Conservation (phyloP, 179 eudicot species). For the Gypsophila paniculata region DNA sequence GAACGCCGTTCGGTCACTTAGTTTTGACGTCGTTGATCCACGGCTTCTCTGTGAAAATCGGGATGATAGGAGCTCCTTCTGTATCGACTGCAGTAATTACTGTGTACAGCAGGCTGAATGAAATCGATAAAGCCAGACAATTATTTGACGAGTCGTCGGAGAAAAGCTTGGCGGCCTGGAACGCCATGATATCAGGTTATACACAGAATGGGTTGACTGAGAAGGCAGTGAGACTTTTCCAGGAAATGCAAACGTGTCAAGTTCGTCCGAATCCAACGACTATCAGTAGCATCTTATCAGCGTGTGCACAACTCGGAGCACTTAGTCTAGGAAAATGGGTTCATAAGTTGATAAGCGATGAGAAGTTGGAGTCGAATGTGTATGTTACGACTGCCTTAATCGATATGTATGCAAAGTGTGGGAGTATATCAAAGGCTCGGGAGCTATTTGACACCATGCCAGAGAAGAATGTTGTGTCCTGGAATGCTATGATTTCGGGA, state of each 20-base stretch:
- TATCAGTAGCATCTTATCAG: slow-evolving; percentile 75
- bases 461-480: slow-evolving; percentile 72
- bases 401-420: slow-evolving; percentile 96
- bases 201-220: slow-evolving; percentile 74
- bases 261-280: slow-evolving; percentile 71
- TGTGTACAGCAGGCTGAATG: slow-evolving; percentile 63
- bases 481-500: slow-evolving; percentile 93
- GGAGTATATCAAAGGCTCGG: slow-evolving; percentile 61
- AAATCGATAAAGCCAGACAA: slow-evolving; percentile 54
- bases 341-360: slow-evolving; percentile 54
- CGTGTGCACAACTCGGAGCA: slow-evolving; percentile 81
- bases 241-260: slow-evolving; percentile 56
- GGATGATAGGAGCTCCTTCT: slow-evolving; percentile 46
- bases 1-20: slow-evolving; percentile 61
- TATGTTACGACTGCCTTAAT: slow-evolving; percentile 78
- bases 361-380: slow-evolving; percentile 52
- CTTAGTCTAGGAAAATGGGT: slow-evolving; percentile 44
- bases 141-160: slow-evolving; percentile 65
- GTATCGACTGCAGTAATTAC: slow-evolving; percentile 78
- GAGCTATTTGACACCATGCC: slow-evolving; percentile 49
- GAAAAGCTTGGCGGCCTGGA: slow-evolving; percentile 75
- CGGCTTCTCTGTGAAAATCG: slow-evolving; percentile 55
- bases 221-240: slow-evolving; percentile 64
- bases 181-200: slow-evolving; percentile 90
- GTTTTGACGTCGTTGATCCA: slow-evolving; percentile 50